Evolutionary conservation across 768 basidiomycete genomes (phyloP), one percentile per base, ranked within the genome.

Genomic region (Amylocystis lapponica): DNA sequence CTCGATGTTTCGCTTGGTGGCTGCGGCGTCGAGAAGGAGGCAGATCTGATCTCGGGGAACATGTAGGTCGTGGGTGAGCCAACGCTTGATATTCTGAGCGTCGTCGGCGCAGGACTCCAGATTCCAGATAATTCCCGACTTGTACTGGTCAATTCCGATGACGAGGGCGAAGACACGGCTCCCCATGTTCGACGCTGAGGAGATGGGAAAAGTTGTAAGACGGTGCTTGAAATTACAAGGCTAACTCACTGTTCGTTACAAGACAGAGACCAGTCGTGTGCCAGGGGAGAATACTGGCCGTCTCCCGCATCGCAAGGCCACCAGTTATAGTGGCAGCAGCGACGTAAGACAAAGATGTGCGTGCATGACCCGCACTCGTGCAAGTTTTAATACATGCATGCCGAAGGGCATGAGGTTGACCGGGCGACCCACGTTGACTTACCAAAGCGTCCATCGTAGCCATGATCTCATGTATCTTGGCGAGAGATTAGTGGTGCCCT

Each of bases 141-240:
- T 75, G 67, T 86, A 86, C 52, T 68, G 66, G 63, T 85, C 81
- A 48, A 86, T 75, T 31, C 83, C 83, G 47, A 86, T 70, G 50
- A 86, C 65, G 44, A 86, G 71, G 1, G 80, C 81, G 50, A 81
- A 86, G 31, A 82, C 62, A 16, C 72, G 76, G 31, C 67, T 53
- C 14, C 63, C 54, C 68, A 76, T 73, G 50, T 61, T 50, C 40
- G 36, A 29, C 25, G 32, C 25, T 42, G 33, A 32, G 27, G 21
- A 35, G 14, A 25, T 8, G 29, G 35, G n/a, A 26, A 34, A 40
- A 37, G 21, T 27, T 11, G 11, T 10, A 23, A 40, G 21, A 30
- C 39, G 27, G 14, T 10, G 16, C 32, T 27, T 23, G 9, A 20
- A 43, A 20, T 16, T 25, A 4, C 27, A n/a, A n/a, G n/a, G n/a